Base-by-base conservation (phyloP, 164 flowering plant species). In the Amborella trichopoda region DNA sequence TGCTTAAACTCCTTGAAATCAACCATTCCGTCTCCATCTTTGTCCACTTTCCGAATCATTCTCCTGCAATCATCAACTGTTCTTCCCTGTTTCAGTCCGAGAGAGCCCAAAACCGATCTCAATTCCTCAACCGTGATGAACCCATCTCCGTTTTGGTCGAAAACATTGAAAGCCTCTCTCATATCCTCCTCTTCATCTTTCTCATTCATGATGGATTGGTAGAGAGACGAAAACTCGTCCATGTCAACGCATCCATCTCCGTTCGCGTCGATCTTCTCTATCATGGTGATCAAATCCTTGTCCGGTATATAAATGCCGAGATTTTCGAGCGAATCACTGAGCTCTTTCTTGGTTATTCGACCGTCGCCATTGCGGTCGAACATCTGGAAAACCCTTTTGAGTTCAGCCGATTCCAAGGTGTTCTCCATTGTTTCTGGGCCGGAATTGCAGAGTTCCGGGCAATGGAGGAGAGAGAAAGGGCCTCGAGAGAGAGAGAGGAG, bases 361-460 rank as follows among this genome's bases (percentile, higher is more conserved):
- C 86, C 86, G 22, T 82, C 91, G 0, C 83, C 83, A 27, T 82
- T 75, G 2, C 67, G 58, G 47, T 82, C 86, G 43, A 82, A 82
- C 83, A 77, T 73, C 37, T 77, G 73, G 56, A 82, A 82, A 0
- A 82, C 81, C 16, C 83, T 68, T 17, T 58, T 60, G 2, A 82
- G 65, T 63, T 78, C 86, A 0, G 48, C 40, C 2, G 66, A 53
- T 32, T 74, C 79, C 84, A 76, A 71, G 17, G 16, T n/a, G n/a
- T n/a, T n/a, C n/a, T n/a, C n/a, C n/a, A 49, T 5, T 6, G 43
- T 43, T 52, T 30, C 12, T 48, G 33, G n/a, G n/a, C n/a, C n/a
- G n/a, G n/a, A n/a, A 40, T 34, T 43, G 19, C 4, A n/a, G 49
- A 6, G 3, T 12, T 18, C 34, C 21, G 23, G 12, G n/a, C n/a